Base-by-base conservation (phyloP, 2,329 filamentous ascomycete species). In the Aspergillus quadricinctus region DNA sequence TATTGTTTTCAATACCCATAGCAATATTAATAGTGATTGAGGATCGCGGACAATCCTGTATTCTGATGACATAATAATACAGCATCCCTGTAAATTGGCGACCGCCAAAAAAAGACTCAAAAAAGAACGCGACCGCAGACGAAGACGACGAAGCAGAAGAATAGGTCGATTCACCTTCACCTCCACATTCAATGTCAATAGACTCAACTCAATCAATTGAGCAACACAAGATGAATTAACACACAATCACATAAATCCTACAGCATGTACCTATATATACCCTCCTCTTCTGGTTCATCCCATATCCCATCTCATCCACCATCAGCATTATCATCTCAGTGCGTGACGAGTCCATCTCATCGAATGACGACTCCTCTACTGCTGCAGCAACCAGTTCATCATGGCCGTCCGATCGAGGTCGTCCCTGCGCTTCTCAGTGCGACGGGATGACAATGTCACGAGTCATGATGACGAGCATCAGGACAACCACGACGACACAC, bases 351-450 rank as follows among this genome's bases (percentile, higher is more conserved):
- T 53, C 25, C 50, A 21, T 14, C 29, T 27, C 49, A n/a, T 40
- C 49, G n/a, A n/a, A 49, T 49, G 48, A 49, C 27, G 19, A n/a
- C n/a, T 53, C 19, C 37, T 48, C 27, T 43, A 46, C 45, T 49
- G 35, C 28, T 19, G 29, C 28, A 37, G 48, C 35, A 52, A 59
- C 19, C 37, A 27, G 27, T 35, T 50, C 54, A 43, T 65, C 31
- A 73, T 73, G 71, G 66, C 69, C 53, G 61, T 70, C 59, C 66
- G 68, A 63, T 69, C 69, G 62, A 67, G 66, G 62, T 61, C 69
- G 4, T 69, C 69, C 43, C 63, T 71, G 58, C 69, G 69, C 57
- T 68, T 65, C 61, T 64, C 68, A 56, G 61, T 70, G 66, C 69
- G 69, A 71, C 68, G 61, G 60, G 64, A 64, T 53, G 61, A 67